These are phyloP conservation scores for Monosporascus cannonballus DNA, from an alignment of 2,329 filamentous ascomycete genomes.

Conservation along the genomic window DNA sequence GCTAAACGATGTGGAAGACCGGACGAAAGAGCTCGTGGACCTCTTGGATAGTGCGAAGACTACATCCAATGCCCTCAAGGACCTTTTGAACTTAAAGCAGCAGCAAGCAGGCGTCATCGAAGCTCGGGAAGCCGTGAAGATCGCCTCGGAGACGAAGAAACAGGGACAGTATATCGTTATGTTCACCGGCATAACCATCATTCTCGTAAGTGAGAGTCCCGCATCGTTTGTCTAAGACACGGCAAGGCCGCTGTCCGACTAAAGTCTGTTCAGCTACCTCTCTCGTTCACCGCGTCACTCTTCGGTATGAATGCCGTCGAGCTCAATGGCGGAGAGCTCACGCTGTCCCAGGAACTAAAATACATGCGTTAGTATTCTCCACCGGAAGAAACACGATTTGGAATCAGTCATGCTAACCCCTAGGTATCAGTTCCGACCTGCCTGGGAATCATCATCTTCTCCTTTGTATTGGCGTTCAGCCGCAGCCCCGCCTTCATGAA, in stretches of 20 bases:
- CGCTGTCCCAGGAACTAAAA: conserved; percentile 9
- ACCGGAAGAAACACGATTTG: neutral
- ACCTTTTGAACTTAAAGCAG: conserved; percentile 24
- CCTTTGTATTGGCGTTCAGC: conserved; percentile 5
- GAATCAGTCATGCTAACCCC: neutral
- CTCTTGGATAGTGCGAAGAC: neutral
- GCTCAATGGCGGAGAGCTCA: conserved; percentile 5
- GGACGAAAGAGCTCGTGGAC: neutral
- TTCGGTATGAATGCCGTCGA: conserved; percentile 25
- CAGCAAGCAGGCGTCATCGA: conserved; percentile 27
- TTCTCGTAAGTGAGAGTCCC: conserved; percentile 21
- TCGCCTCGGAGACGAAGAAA: conserved; percentile 20
- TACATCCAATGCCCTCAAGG: conserved; percentile 6
- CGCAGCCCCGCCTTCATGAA: conserved; percentile 3
- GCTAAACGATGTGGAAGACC: conserved; percentile 4
- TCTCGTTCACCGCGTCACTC: conserved; percentile 23
- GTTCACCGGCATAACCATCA: conserved; percentile 28
- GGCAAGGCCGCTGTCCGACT: neutral
- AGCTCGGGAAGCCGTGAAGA: conserved; percentile 20
- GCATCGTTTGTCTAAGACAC: neutral
- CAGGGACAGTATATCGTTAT: conserved; percentile 27
- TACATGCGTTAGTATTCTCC: conserved; percentile 12
- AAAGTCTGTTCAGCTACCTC: conserved; percentile 15
- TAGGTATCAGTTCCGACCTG: neutral
- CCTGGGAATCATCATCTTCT: neutral